phyloP scores from a whole-genome alignment of 2,329 filamentous ascomycete genomes.

The Trichocomaceae sp. region DNA sequence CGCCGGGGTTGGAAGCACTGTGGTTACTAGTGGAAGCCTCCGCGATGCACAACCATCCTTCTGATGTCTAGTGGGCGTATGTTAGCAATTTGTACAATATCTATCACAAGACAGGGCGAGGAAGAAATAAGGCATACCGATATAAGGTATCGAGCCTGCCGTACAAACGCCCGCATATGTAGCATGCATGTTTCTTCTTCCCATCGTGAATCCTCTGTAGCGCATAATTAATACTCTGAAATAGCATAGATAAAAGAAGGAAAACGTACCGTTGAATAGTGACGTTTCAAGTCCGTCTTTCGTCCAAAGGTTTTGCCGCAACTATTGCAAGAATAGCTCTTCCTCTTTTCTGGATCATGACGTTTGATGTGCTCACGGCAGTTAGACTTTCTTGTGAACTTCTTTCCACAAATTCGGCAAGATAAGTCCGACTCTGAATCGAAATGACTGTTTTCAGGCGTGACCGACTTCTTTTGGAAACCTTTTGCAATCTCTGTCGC shows the following conservation, averaged over 20 bases:
- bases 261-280: conserved; percentile 49
- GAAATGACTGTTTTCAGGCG: not conserved
- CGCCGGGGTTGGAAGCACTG: not conserved
- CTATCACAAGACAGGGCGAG: not conserved
- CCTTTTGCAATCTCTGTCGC: conserved; percentile 11
- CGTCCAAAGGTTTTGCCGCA: conserved; percentile 74
- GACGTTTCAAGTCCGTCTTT: conserved; percentile 66
- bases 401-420: conserved; percentile 68
- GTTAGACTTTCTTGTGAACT: conserved; percentile 80
- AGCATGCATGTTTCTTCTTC: conserved; percentile 8
- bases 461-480: conserved; percentile 11
- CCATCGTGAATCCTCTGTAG: conserved; percentile 12
- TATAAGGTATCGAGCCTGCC: conserved; percentile 11
- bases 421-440: conserved; percentile 52
- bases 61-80: conserved; percentile 3
- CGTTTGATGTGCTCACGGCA: conserved; percentile 80
- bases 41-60: conserved; percentile 5
- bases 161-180: conserved; percentile 9
- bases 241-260: conserved; percentile 23
- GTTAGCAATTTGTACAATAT: not conserved
- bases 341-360: conserved; percentile 66
- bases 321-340: conserved; percentile 62
- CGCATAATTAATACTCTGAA: conserved; percentile 27
- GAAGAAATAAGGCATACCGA: conserved; percentile 1
- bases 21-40: not conserved